Percentiles rank a stretch among this genome's conserved stretches.
Evolutionary conservation across 805 yeast genomes (phyloP).

Genomic region (Komagataella pseudopastoris): DNA sequence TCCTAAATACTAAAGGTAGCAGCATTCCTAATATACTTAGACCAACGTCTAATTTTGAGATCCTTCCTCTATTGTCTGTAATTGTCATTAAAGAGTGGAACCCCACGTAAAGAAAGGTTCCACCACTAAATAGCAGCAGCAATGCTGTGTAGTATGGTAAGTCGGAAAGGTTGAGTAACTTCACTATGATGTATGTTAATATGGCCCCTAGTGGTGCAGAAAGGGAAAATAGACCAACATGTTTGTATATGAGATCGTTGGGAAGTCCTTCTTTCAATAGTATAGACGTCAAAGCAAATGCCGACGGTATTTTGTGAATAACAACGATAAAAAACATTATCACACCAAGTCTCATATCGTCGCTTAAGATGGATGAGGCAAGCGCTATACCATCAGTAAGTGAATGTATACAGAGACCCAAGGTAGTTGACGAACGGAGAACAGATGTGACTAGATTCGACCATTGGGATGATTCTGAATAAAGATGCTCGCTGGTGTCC

Average conservation of each 20-base stretch:
- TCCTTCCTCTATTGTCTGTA: conserved; percentile 1
- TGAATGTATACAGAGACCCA: conserved; percentile 56
- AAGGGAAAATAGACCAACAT: conserved; percentile 33
- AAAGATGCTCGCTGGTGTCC: conserved; percentile 5
- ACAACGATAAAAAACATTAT: conserved; percentile 48
- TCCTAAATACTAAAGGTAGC: conserved; percentile 12
- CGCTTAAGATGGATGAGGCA: conserved; percentile 36
- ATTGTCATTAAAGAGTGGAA: conserved; percentile 43
- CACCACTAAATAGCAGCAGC: conserved; percentile 53
- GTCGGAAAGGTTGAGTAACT: conserved; percentile 13
- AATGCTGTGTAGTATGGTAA: conserved; percentile 31
- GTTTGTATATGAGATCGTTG: conserved; percentile 12
- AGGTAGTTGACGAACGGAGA: conserved; percentile 30
- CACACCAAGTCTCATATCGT: conserved; percentile 21
- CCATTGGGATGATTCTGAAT: conserved; percentile 5
- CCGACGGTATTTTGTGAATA: conserved; percentile 63
- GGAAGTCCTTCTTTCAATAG: conserved; percentile 22
- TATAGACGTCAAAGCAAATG: conserved; percentile 51
- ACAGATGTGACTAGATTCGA: conserved; percentile 7
- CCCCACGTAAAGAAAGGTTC: conserved; percentile 62
- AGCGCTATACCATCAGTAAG: conserved; percentile 63
- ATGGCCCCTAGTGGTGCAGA: conserved; percentile 54
- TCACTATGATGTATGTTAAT: conserved; percentile 26
- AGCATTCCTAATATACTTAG: conserved; percentile 15
- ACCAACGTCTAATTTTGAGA: conserved; percentile 4